Percentiles rank a stretch among this genome's conserved stretches.
Evolutionary conservation across 2,329 filamentous ascomycete genomes (phyloP).

Genomic region (Cercospora beticola): DNA sequence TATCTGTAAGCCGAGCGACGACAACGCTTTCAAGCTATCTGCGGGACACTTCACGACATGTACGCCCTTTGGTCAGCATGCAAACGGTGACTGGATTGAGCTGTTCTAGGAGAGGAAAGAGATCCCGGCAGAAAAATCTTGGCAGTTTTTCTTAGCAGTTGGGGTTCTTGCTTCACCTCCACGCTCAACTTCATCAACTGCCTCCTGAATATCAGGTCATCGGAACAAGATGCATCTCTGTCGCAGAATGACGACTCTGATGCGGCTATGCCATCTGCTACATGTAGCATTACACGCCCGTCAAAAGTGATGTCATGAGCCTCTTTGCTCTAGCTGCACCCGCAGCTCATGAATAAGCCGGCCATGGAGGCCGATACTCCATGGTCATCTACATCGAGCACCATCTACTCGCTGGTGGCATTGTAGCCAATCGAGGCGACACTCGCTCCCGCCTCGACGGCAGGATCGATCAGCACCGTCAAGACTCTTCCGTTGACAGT

Average conservation of each 20-base stretch:
- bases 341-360: background rate
- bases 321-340: background rate
- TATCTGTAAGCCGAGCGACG: background rate
- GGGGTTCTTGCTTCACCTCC: background rate
- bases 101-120: background rate
- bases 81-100: background rate
- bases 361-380: background rate
- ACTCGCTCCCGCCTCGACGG: conserved; percentile 38
- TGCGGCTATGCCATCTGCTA: background rate
- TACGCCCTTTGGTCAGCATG: conserved; percentile 5
- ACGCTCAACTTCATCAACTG: background rate
- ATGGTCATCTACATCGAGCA: background rate
- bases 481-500: conserved; percentile 39
- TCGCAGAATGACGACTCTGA: background rate
- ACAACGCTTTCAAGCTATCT: background rate
- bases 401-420: conserved; percentile 27
- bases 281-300: background rate
- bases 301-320: background rate
- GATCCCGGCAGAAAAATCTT: background rate
- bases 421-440: conserved; percentile 42
- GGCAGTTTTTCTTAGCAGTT: background rate
- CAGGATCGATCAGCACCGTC: conserved; percentile 39
- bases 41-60: too few species aligned
- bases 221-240: background rate
- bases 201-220: background rate